A percentile compares a stretch with the other conserved stretches of the same genome.
Conservation (phyloP, 345 rosid species). For the Eutrema heterophyllum region DNA sequence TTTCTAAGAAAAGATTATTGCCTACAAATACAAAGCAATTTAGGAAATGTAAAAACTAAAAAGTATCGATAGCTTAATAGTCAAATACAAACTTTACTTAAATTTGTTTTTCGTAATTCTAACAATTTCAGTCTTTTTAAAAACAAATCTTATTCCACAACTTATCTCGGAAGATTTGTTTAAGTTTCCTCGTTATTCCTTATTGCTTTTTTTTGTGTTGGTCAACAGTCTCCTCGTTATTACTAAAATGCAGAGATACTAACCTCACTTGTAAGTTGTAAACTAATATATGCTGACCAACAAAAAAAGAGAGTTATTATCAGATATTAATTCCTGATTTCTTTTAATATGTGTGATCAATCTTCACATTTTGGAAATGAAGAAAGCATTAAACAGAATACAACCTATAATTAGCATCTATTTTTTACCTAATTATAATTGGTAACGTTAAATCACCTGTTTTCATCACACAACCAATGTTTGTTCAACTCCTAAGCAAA, state of each 20-base stretch:
- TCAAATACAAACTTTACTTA: no score
- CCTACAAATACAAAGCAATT: neutral
- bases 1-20: neutral
- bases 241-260: neutral
- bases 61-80: neutral
- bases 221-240: neutral
- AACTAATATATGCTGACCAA: neutral
- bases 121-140: no score
- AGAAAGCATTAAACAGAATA: conserved; percentile 14
- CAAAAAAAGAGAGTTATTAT: neutral
- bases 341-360: neutral
- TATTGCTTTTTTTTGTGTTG: no score
- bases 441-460: conserved; percentile 16
- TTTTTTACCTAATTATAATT: conserved; percentile 12
- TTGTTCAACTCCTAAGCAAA: conserved; percentile 10
- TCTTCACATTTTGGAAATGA: neutral
- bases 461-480: conserved; percentile 6
- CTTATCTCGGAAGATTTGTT: neutral
- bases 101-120: no score
- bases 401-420: conserved; percentile 20
- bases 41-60: neutral
- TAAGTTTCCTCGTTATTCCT: neutral
- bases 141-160: neutral
- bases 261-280: neutral
- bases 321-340: neutral